Conservation (phyloP, 1,284 basidiomycete species). For the Cystobasidium sp. region DNA sequence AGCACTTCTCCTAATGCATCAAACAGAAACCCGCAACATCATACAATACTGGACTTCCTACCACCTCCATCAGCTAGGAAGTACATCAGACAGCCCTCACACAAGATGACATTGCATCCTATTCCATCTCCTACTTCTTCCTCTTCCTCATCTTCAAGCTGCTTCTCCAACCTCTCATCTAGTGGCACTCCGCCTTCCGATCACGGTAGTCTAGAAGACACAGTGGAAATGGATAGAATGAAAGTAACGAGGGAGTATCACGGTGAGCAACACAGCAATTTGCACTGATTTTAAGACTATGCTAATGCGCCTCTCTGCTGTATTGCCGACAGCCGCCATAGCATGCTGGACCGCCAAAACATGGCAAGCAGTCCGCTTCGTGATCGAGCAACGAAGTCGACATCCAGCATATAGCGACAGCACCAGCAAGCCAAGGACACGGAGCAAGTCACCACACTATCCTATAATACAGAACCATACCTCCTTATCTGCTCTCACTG, state of each 20-base stretch:
- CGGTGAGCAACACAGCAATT: neutral
- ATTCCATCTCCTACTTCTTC: neutral
- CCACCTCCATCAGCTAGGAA: constrained; percentile 9
- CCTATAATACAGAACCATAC: constrained; percentile 2
- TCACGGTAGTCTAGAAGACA: constrained; percentile 9
- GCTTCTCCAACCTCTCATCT: neutral
- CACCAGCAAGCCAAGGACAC: neutral
- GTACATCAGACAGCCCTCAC: constrained; percentile 9
- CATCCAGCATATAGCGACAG: constrained; percentile 25
- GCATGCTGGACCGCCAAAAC: constrained; percentile 17
- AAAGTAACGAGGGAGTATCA: constrained; percentile 15
- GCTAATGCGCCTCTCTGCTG: neutral
- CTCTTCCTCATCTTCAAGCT: constrained; percentile 12
- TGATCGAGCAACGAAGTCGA: constrained; percentile 26
- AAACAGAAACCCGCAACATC: neutral
- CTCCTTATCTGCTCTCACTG: neutral
- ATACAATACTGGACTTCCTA: neutral
- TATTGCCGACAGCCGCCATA: neutral
- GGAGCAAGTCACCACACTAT: constrained; percentile 1
- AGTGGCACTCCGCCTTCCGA: constrained; percentile 6
- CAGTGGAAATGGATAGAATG: neutral
- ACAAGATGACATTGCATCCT: neutral
- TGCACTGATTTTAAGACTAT: neutral
- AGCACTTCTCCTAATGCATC: neutral
- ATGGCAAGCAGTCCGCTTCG: constrained; percentile 29